A percentile compares a stretch with the other conserved stretches of the same genome.
Conservation (phyloP, 1,284 basidiomycete genomes). For the Rhodotorula sp. region DNA sequence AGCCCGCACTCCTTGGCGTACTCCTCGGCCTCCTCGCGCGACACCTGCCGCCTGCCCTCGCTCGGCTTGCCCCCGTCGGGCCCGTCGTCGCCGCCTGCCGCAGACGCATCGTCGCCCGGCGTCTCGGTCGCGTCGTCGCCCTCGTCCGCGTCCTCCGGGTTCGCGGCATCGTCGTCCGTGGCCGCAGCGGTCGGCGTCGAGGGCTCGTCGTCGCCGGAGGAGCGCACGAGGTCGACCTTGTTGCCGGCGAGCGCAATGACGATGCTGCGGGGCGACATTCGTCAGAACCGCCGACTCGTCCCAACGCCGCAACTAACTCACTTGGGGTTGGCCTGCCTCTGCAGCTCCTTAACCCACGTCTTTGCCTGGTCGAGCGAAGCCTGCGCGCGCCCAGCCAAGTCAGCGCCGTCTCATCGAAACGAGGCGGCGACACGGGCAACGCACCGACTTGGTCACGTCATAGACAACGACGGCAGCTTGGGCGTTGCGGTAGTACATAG, state of each 20-base stretch:
- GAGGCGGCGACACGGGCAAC: not conserved
- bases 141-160: conserved; percentile 61
- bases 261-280: conserved; percentile 63
- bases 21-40: conserved; percentile 89
- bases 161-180: conserved; percentile 60
- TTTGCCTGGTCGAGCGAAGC: conserved; percentile 97
- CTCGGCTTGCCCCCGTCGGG: conserved; percentile 50
- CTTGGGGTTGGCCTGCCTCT: conserved; percentile 94
- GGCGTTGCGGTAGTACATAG: conserved; percentile 96
- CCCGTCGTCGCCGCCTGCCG: conserved; percentile 16
- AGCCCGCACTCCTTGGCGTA: conserved; percentile 92
- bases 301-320: not conserved
- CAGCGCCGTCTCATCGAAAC: not conserved
- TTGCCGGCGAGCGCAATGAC: conserved; percentile 96
- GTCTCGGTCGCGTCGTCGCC: conserved; percentile 84
- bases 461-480: conserved; percentile 98
- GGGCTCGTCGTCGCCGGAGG: conserved; percentile 47
- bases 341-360: conserved; percentile 99
- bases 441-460: conserved; percentile 81
- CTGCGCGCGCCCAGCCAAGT: conserved; percentile 26
- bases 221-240: conserved; percentile 60
- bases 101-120: conserved; percentile 17
- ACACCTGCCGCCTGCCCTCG: conserved; percentile 74
- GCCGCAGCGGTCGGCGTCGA: conserved; percentile 52
- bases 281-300: not conserved